phyloP scores from a whole-genome alignment of 352 stramenopile genomes.

The Pythium plurisporium region DNA sequence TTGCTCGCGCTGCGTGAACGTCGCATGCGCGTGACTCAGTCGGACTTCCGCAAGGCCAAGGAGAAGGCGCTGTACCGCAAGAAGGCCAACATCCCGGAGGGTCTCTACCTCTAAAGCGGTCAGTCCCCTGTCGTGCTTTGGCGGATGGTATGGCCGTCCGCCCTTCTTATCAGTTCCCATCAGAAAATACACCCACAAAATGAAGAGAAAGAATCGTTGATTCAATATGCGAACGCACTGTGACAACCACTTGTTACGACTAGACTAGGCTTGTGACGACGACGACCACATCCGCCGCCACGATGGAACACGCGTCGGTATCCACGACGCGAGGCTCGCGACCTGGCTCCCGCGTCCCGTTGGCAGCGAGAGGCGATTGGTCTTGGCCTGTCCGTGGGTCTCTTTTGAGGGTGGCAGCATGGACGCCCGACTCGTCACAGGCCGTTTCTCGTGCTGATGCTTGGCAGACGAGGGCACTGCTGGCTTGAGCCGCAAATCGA shows the following conservation, averaged over 20 bases:
- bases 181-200: background rate
- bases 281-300: slow-evolving; percentile 11
- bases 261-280: slow-evolving; percentile 1
- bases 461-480: background rate
- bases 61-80: slow-evolving; percentile 78
- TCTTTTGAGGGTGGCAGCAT: slow-evolving; percentile 1
- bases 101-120: slow-evolving; percentile 95
- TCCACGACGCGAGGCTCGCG: slow-evolving; percentile 13
- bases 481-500: slow-evolving; percentile 20
- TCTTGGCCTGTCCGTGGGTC: background rate
- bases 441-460: background rate
- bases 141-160: background rate
- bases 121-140: background rate
- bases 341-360: background rate
- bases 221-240: background rate
- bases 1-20: slow-evolving; percentile 94
- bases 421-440: background rate
- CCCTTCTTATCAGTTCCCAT: background rate
- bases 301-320: slow-evolving; percentile 14
- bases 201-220: background rate
- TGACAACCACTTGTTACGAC: background rate
- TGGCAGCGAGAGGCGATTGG: slow-evolving; percentile 9
- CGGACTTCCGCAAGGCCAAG: slow-evolving; percentile 99
- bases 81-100: slow-evolving; percentile 97
- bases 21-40: slow-evolving; percentile 99